These are phyloP conservation scores for Phyllosticta citribraziliensis DNA, from an alignment of 2,329 filamentous ascomycete genomes.

Conservation along the genomic window DNA sequence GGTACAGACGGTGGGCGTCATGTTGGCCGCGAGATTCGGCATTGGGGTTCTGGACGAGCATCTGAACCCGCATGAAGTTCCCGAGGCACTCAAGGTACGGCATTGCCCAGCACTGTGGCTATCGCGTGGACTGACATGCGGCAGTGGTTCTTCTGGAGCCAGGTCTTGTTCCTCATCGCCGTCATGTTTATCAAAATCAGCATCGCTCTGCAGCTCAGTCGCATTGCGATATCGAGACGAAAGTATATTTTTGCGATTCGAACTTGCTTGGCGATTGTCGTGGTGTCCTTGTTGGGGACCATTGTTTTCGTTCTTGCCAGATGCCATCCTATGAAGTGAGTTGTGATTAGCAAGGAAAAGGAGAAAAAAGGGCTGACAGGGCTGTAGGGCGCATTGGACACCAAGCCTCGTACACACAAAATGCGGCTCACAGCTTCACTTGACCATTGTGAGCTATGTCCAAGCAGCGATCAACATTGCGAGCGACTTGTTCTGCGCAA, in stretches of 20 bases:
- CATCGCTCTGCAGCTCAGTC: conserved; percentile 27
- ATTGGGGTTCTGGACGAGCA: conserved; percentile 18
- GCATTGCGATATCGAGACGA: conserved; percentile 21
- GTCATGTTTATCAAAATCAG: conserved; percentile 27
- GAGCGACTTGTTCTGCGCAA: conserved; percentile 27
- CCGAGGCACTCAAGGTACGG: conserved; percentile 11
- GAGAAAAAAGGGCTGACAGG: neutral
- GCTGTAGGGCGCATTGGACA: neutral
- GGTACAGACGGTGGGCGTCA: conserved; percentile 18
- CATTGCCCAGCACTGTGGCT: neutral
- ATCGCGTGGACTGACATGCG: neutral
- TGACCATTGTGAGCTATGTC: conserved; percentile 3
- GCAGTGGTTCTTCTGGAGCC: conserved; percentile 28
- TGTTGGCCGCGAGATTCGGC: conserved; percentile 21
- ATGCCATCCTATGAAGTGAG: conserved; percentile 20
- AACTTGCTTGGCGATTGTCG: conserved; percentile 20
- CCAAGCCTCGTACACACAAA: neutral
- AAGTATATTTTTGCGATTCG: conserved; percentile 20
- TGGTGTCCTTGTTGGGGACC: conserved; percentile 23
- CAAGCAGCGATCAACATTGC: conserved; percentile 23
- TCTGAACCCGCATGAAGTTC: neutral
- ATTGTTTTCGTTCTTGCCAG: conserved; percentile 22
- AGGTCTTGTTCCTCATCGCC: conserved; percentile 26
- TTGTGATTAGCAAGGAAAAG: neutral
- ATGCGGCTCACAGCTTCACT: neutral